phyloP scores from a whole-genome alignment of 2,329 filamentous ascomycete genomes.

The Diaporthe destruens region DNA sequence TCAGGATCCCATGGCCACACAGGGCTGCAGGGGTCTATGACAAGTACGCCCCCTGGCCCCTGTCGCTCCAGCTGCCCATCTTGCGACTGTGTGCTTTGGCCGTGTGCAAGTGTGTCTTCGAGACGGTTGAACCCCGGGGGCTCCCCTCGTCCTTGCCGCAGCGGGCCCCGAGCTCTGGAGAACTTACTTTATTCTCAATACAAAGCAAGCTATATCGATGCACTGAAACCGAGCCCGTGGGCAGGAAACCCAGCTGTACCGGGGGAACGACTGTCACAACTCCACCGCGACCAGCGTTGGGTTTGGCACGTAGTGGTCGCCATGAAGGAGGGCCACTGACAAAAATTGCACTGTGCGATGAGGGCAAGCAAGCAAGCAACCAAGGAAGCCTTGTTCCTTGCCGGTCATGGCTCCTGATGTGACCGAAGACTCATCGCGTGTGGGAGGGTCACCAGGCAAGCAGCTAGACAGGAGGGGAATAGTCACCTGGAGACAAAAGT shows the following conservation, averaged over 20 bases:
- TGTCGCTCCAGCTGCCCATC: conserved; percentile 20
- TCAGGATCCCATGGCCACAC: conserved; percentile 40
- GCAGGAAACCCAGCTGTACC: conserved; percentile 19
- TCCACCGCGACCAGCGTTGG: background rate
- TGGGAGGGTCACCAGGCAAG: conserved; percentile 26
- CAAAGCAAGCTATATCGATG: conserved; percentile 22
- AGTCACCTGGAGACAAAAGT: conserved; percentile 32
- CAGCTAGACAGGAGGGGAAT: conserved; percentile 34
- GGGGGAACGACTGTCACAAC: conserved; percentile 11
- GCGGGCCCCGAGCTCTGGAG: background rate
- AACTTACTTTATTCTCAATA: conserved; percentile 7
- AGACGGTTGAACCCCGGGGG: conserved; percentile 8
- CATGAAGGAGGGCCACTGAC: background rate
- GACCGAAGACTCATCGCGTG: conserved; percentile 37
- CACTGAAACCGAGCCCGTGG: background rate
- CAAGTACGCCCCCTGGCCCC: conserved; percentile 17
- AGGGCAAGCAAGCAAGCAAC: conserved; percentile 1
- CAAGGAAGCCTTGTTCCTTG: background rate
- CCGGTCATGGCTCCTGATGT: conserved; percentile 24
- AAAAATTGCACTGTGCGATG: conserved; percentile 5
- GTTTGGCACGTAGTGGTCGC: background rate
- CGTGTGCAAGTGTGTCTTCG: background rate
- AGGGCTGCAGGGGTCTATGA: conserved; percentile 25
- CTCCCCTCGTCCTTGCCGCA: conserved; percentile 9
- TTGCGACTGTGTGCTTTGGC: conserved; percentile 10